Evolutionary conservation across 2,329 filamentous ascomycete species (phyloP), one percentile per base, ranked within the genome.

Genomic region (Cordyceps tenuipes): DNA sequence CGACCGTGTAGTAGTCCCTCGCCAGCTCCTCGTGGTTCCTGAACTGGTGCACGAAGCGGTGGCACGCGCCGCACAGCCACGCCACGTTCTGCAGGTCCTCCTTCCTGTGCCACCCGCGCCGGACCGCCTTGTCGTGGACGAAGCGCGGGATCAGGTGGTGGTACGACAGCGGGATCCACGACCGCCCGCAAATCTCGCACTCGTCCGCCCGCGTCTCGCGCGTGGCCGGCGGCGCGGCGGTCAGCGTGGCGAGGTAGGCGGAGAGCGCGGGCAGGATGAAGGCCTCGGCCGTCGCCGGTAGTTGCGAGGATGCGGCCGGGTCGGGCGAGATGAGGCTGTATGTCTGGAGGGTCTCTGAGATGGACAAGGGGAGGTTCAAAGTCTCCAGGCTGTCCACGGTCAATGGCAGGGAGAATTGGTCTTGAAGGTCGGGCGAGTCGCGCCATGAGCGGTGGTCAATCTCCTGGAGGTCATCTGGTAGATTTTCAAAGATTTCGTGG

Each of bases 61-160:
- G 91, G 68, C 91, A 96, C 2, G 90, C 88, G 54, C 90, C 79
- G 72, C 91, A 95, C 65, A 96, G 73, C 90, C 90, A 95, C 13
- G 91, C 90, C 21, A 94, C 91, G 69, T 85, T 91, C 67, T 89
- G 84, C 71, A 95, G 71, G 73, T 85, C 82, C 71, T 89, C 88
- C 63, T 85, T 83, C 3, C 81, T 80, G 75, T 92, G 89, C 90
- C 90, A 95, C 1, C 87, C 88, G 47, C 89, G 78, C 76, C 89
- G 90, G 44, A 90, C 70, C 3, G 83, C 89, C 69, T 91, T 90
- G 8, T 82, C 85, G 72, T 95, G 90, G 62, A 90, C 85, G 48
- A 82, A 81, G 46, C 84, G 82, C n/a, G 91, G 91, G 58, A 96
- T 91, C 48, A 96, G 76, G 74, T 95, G 91, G 69, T 96, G 91